Conservation (phyloP, 164 flowering plant species). For the Stephania cephalantha region DNA sequence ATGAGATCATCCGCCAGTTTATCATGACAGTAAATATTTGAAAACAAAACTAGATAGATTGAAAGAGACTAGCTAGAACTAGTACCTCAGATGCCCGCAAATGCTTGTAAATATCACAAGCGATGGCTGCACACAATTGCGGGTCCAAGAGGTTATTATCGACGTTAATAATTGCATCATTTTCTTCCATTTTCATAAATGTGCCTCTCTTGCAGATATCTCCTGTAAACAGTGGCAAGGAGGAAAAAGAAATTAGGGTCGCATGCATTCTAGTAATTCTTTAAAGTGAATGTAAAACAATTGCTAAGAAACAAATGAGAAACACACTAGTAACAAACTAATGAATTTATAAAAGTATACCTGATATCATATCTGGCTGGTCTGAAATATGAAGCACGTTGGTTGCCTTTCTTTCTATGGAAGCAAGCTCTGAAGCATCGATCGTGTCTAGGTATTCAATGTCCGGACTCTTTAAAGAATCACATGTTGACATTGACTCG, state of each 20-base stretch:
- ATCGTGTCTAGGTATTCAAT: slow-evolving; percentile 73
- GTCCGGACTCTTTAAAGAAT: slow-evolving; percentile 85
- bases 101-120: slow-evolving; percentile 89
- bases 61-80: slow-evolving; percentile 2
- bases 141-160: slow-evolving; percentile 61
- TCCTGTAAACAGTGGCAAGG: slow-evolving; percentile 23
- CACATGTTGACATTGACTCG: slow-evolving; percentile 84
- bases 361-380: slow-evolving; percentile 31
- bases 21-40: not conserved
- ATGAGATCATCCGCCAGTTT: too few relatives aligned
- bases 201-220: slow-evolving; percentile 48
- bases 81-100: slow-evolving; percentile 82
- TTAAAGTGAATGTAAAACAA: not conserved
- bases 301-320: not conserved
- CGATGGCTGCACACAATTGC: slow-evolving; percentile 80
- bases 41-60: not conserved
- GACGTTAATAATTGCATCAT: slow-evolving; percentile 36
- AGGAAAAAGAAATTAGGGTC: not conserved
- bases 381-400: slow-evolving; percentile 63
- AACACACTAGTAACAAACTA: not conserved
- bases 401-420: slow-evolving; percentile 58
- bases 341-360: slow-evolving; percentile 19
- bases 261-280: not conserved
- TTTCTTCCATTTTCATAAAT: slow-evolving; percentile 36
- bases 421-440: slow-evolving; percentile 44